Conservation (phyloP, 2,329 filamentous ascomycete genomes). For the Colletotrichum simmondsii region DNA sequence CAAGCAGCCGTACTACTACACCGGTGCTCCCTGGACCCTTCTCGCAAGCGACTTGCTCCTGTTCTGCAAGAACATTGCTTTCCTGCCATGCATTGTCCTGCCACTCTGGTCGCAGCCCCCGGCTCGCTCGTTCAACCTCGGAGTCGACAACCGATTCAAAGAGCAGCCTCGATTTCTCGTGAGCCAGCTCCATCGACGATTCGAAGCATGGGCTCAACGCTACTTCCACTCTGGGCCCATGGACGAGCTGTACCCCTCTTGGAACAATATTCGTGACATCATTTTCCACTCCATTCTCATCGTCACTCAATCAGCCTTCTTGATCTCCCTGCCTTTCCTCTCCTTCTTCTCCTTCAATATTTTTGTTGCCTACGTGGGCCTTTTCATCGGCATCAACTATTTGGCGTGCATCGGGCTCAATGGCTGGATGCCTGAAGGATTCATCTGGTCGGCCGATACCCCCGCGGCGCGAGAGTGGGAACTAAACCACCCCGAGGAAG, state of each 20-base stretch:
- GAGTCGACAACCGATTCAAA: background rate
- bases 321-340: constrained; percentile 66
- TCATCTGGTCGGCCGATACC: constrained; percentile 59
- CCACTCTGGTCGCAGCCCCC: constrained; percentile 13
- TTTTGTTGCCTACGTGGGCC: constrained; percentile 48
- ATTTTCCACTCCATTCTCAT: constrained; percentile 8
- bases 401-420: constrained; percentile 62
- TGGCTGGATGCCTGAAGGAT: constrained; percentile 51
- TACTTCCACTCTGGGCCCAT: constrained; percentile 14
- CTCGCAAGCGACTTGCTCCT: constrained; percentile 5
- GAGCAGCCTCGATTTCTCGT: constrained; percentile 3
- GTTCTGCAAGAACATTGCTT: background rate
- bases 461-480: constrained; percentile 36
- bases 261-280: constrained; percentile 9
- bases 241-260: constrained; percentile 27
- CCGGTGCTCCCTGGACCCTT: constrained; percentile 8
- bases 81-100: constrained; percentile 15
- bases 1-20: constrained; percentile 11
- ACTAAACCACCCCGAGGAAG: constrained; percentile 65
- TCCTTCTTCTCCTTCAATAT: constrained; percentile 59
- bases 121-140: constrained; percentile 11
- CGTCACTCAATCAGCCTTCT: constrained; percentile 64
- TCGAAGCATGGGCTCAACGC: background rate
- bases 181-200: background rate
- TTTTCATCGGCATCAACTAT: constrained; percentile 62